These are phyloP conservation scores for Leccinum broughii DNA, from an alignment of 768 basidiomycete genomes.

Conservation along the genomic window DNA sequence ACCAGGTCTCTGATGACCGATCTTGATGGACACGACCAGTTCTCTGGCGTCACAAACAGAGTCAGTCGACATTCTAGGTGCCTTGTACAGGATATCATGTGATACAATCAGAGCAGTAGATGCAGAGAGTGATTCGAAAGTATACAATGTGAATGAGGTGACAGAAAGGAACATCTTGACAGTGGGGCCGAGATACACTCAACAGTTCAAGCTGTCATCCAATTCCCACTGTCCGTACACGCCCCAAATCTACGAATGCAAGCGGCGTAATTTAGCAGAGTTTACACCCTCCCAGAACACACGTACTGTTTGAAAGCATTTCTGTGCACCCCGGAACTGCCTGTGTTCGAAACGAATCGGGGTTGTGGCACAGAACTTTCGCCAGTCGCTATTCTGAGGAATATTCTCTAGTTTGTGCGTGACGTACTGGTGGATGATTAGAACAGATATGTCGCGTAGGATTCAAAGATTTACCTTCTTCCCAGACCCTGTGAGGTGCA, in stretches of 20 bases:
- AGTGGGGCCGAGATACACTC: background rate
- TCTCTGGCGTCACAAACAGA: conserved; percentile 6
- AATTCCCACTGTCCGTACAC: conserved; percentile 31
- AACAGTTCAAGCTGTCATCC: conserved; percentile 19
- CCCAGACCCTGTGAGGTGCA: conserved; percentile 26
- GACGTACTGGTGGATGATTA: conserved; percentile 21
- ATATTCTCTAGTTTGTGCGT: conserved; percentile 30
- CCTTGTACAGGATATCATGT: background rate
- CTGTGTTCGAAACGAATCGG: conserved; percentile 25
- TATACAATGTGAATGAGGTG: background rate
- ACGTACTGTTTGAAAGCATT: conserved; percentile 20
- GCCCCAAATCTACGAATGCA: conserved; percentile 16
- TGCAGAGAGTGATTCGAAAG: background rate
- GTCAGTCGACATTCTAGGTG: background rate
- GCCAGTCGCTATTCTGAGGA: conserved; percentile 29
- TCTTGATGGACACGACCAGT: conserved; percentile 3
- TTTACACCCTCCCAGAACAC: background rate
- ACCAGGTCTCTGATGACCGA: background rate
- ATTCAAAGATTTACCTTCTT: conserved; percentile 15
- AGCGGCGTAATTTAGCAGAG: background rate
- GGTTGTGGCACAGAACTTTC: conserved; percentile 36
- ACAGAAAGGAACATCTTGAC: background rate
- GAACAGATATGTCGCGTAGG: background rate
- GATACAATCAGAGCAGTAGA: background rate
- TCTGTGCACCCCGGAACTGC: conserved; percentile 24